phyloP scores from a whole-genome alignment of 2,329 filamentous ascomycete genomes.

The Metarhizium sp. region DNA sequence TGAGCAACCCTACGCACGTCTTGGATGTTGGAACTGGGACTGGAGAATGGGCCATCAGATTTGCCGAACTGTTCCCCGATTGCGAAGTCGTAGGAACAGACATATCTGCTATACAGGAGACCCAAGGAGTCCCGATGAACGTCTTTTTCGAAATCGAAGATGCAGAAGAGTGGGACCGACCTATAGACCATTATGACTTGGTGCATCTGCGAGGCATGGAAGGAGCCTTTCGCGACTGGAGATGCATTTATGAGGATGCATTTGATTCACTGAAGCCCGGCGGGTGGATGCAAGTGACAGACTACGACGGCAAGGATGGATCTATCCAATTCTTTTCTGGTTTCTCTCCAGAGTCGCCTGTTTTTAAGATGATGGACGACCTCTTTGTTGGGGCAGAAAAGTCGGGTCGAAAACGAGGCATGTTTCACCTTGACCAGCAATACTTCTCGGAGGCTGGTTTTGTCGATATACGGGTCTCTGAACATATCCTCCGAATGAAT shows the following conservation, averaged over 20 bases:
- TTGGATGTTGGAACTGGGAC: conserved; percentile 52
- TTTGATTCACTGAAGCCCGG: conserved; percentile 45
- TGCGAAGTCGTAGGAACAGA: conserved; percentile 51
- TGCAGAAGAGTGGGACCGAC: conserved; percentile 50
- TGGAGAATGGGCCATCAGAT: conserved; percentile 40
- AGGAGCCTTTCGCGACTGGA: conserved; percentile 48
- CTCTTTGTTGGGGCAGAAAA: conserved; percentile 32
- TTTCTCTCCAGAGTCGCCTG: conserved; percentile 36
- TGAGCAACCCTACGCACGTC: conserved; percentile 30
- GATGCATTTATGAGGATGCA: conserved; percentile 41
- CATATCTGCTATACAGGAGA: conserved; percentile 47
- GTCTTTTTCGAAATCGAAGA: conserved; percentile 52
- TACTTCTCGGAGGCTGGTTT: conserved; percentile 40
- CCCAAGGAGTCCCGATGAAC: conserved; percentile 46
- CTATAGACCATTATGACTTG: conserved; percentile 42
- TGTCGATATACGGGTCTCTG: conserved; percentile 37
- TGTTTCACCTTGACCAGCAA: conserved; percentile 34
- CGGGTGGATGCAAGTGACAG: conserved; percentile 47
- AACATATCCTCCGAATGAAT: conserved; percentile 39
- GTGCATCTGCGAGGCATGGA: conserved; percentile 48
- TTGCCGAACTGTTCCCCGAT: conserved; percentile 42
- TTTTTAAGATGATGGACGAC: conserved; percentile 31
- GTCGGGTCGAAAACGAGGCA: conserved; percentile 35
- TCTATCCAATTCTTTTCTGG: conserved; percentile 19
- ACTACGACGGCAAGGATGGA: conserved; percentile 39